Evolutionary conservation across 306 rosid species (phyloP).

Genomic region (Vicia sativa): DNA sequence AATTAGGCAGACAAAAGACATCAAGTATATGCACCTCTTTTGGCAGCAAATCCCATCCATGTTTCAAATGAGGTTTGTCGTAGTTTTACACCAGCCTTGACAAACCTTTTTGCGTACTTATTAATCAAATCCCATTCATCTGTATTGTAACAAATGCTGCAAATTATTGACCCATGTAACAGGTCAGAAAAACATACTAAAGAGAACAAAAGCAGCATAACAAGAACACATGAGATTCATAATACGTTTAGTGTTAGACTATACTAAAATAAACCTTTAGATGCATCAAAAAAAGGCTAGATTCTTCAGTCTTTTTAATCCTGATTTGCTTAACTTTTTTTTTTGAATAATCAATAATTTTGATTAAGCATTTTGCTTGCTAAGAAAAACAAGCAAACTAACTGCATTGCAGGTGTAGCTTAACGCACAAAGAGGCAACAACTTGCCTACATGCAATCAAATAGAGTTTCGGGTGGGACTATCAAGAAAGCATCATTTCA

Average conservation of each 20-base stretch:
- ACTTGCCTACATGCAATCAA: conserved; percentile 23
- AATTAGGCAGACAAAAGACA: conserved; percentile 22
- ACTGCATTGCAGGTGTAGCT: conserved; percentile 12
- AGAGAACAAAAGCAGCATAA: conserved; percentile 15
- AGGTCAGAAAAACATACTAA: conserved; percentile 36
- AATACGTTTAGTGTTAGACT: conserved; percentile 12
- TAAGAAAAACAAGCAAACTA: conserved; percentile 22
- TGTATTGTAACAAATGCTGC: conserved; percentile 81
- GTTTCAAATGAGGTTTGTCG: conserved; percentile 69
- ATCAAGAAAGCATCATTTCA: conserved; percentile 15
- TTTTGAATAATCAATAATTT: no score
- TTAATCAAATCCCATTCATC: conserved; percentile 72
- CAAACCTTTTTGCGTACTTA: conserved; percentile 72
- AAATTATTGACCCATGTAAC: conserved; percentile 41
- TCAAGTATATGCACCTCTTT: conserved; percentile 50
- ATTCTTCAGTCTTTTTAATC: conserved; percentile 10
- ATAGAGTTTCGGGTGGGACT: conserved; percentile 4
- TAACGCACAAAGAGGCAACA: conserved; percentile 1
- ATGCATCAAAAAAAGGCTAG: background rate
- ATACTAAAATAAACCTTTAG: background rate
- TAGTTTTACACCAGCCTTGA: conserved; percentile 74
- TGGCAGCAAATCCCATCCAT: conserved; percentile 83
- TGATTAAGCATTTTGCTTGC: background rate
- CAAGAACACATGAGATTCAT: conserved; percentile 18
- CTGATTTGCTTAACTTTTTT: conserved; percentile 7